A percentile compares a stretch with the other conserved stretches of the same genome.
phyloP scores from a whole-genome alignment of 169 alveolate genomes.

The Plasmodium vivax region DNA sequence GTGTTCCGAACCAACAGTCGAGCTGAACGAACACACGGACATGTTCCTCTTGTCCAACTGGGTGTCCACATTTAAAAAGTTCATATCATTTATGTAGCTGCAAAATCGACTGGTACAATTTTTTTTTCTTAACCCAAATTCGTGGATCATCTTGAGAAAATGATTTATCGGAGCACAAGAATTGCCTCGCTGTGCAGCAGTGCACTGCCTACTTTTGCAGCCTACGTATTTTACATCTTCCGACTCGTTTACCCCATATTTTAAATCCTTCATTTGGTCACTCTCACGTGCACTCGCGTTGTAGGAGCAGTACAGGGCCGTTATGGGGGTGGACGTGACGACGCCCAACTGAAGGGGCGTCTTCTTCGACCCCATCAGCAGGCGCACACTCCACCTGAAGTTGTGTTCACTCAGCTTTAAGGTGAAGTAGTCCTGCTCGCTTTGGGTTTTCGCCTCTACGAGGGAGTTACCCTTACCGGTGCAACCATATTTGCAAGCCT shows the following conservation, averaged over 20 bases:
- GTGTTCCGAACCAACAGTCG: slow-evolving; percentile 7
- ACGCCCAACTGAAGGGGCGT: slow-evolving; percentile 5
- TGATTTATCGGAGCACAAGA: slow-evolving; percentile 8
- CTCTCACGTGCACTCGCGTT: not conserved
- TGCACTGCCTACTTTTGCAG: slow-evolving; percentile 11
- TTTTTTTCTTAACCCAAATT: slow-evolving; percentile 26
- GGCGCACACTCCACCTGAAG: slow-evolving; percentile 56
- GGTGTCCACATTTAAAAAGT: slow-evolving; percentile 17
- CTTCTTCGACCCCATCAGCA: slow-evolving; percentile 29
- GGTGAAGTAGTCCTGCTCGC: not conserved
- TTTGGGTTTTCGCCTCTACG: not conserved
- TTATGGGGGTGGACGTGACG: not conserved
- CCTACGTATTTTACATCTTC: slow-evolving; percentile 10
- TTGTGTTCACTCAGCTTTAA: slow-evolving; percentile 29
- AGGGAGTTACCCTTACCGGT: not conserved
- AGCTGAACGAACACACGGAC: slow-evolving; percentile 44
- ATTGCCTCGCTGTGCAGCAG: not conserved
- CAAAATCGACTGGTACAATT: slow-evolving; percentile 36
- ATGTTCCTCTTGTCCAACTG: slow-evolving; percentile 8
- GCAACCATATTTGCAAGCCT: not conserved
- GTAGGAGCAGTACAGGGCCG: slow-evolving; percentile 44
- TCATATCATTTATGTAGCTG: slow-evolving; percentile 39
- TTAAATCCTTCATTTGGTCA: slow-evolving; percentile 7
- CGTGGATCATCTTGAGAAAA: slow-evolving; percentile 10
- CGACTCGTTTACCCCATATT: slow-evolving; percentile 18